A percentile compares a stretch with the other conserved stretches of the same genome.
Evolutionary conservation across 345 rosid genomes (phyloP).

Genomic region (Salix caprea): DNA sequence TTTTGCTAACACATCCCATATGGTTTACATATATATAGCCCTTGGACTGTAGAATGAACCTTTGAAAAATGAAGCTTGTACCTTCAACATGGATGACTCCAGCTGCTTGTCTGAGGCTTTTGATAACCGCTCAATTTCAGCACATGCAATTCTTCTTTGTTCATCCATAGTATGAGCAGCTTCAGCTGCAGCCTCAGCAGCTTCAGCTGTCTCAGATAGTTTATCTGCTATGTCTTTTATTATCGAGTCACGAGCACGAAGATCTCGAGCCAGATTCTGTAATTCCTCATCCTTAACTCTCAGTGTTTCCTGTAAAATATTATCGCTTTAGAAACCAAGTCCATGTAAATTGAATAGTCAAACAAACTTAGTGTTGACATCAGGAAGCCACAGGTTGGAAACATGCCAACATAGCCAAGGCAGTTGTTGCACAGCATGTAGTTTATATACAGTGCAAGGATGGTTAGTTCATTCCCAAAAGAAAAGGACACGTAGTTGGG

Average conservation of each 20-base stretch:
- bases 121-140: conserved; percentile 67
- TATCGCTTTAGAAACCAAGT: conserved; percentile 4
- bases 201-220: conserved; percentile 93
- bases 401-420: background rate
- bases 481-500: background rate
- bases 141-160: conserved; percentile 71
- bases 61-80: conserved; percentile 13
- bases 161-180: conserved; percentile 88
- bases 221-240: conserved; percentile 88
- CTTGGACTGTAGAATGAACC: background rate
- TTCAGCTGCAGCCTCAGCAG: conserved; percentile 90
- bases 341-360: conserved; percentile 11
- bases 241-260: conserved; percentile 89
- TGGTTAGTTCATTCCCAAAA: background rate
- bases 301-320: conserved; percentile 75
- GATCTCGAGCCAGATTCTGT: conserved; percentile 74
- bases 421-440: background rate
- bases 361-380: conserved; percentile 1
- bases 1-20: background rate
- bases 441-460: background rate
- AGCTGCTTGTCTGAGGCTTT: conserved; percentile 55
- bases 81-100: conserved; percentile 56
- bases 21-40: background rate
- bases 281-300: conserved; percentile 94
- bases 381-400: conserved; percentile 2